Evolutionary conservation across 495 filamentous ascomycete genomes (phyloP).

Genomic region (Margaritispora aquatica): DNA sequence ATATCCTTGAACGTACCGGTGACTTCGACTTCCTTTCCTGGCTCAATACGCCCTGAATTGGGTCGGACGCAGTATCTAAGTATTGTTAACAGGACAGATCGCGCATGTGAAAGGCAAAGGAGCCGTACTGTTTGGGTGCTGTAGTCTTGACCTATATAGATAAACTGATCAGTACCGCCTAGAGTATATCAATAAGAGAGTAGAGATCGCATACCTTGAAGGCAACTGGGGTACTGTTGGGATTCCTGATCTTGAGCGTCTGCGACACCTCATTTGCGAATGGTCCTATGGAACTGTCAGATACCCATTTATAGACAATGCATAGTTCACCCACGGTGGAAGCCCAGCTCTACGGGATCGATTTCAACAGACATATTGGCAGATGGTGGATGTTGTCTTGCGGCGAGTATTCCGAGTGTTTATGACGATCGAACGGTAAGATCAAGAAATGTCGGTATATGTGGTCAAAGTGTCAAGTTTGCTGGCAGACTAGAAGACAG

Average conservation of each 20-base stretch:
- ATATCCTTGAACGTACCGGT: constrained; percentile 56
- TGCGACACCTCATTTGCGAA: constrained; percentile 90
- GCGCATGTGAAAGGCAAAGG: not conserved
- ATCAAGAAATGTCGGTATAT: not conserved
- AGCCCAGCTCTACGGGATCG: constrained; percentile 84
- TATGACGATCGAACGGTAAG: not conserved
- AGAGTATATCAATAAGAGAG: not conserved
- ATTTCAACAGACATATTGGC: constrained; percentile 86
- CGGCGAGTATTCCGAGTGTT: not conserved
- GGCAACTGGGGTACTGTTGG: constrained; percentile 70
- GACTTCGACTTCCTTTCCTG: constrained; percentile 82
- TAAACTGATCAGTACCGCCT: not conserved
- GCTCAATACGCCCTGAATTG: constrained; percentile 91
- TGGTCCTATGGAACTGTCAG: constrained; percentile 57
- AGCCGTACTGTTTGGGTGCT: constrained; percentile 90
- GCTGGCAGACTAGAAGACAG: not conserved
- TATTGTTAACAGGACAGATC: constrained; percentile 20
- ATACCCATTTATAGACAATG: constrained; percentile 19
- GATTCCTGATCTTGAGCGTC: constrained; percentile 74
- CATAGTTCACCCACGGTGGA: constrained; percentile 63
- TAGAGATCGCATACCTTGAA: constrained; percentile 70
- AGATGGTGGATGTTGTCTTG: not conserved
- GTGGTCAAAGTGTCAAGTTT: not conserved
- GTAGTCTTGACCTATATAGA: constrained; percentile 87
- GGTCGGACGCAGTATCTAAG: constrained; percentile 93